These are phyloP conservation scores for Hypomyces perniciosus DNA, from an alignment of 2,329 filamentous ascomycete species.

Conservation along the genomic window DNA sequence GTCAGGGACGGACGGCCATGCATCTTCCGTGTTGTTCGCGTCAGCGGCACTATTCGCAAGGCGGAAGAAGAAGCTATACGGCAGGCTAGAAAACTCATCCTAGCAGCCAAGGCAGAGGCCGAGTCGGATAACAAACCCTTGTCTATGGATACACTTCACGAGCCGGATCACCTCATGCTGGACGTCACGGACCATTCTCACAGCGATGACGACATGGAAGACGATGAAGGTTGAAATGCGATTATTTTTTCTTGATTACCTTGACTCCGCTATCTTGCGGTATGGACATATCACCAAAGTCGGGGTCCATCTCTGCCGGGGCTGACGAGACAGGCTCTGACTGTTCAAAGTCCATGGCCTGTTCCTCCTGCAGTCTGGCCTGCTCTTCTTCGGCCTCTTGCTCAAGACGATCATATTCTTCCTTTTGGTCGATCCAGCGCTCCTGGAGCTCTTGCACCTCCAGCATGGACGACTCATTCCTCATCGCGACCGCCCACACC, in stretches of 20 bases:
- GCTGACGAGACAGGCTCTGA: slow-evolving; percentile 17
- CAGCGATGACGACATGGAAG: slow-evolving; percentile 39
- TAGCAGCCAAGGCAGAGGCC: slow-evolving; percentile 51
- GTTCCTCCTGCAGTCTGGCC: slow-evolving; percentile 42
- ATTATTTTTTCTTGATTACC: slow-evolving; percentile 58
- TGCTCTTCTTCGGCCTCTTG: slow-evolving; percentile 69
- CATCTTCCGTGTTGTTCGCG: slow-evolving; percentile 76
- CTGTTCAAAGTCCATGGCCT: slow-evolving; percentile 32
- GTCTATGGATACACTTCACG: slow-evolving; percentile 17
- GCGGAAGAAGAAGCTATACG: slow-evolving; percentile 84
- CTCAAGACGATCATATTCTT: slow-evolving; percentile 79
- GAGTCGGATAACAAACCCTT: slow-evolving; percentile 13
- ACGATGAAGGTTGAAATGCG: slow-evolving; percentile 34
- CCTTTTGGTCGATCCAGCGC: slow-evolving; percentile 87
- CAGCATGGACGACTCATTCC: slow-evolving; percentile 65
- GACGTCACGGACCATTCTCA: slow-evolving; percentile 39
- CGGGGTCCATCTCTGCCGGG: slow-evolving; percentile 32
- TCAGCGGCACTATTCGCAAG: slow-evolving; percentile 90
- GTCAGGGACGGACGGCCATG: slow-evolving; percentile 56
- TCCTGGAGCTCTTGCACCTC: slow-evolving; percentile 90
- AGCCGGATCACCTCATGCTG: slow-evolving; percentile 30
- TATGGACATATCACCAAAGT: slow-evolving; percentile 47
- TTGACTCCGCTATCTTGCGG: slow-evolving; percentile 62
- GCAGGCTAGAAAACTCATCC: slow-evolving; percentile 65
- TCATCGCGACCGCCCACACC: slow-evolving; percentile 95